phyloP scores from a whole-genome alignment of 2,329 filamentous ascomycete genomes.

The Colletotrichum sp. region DNA sequence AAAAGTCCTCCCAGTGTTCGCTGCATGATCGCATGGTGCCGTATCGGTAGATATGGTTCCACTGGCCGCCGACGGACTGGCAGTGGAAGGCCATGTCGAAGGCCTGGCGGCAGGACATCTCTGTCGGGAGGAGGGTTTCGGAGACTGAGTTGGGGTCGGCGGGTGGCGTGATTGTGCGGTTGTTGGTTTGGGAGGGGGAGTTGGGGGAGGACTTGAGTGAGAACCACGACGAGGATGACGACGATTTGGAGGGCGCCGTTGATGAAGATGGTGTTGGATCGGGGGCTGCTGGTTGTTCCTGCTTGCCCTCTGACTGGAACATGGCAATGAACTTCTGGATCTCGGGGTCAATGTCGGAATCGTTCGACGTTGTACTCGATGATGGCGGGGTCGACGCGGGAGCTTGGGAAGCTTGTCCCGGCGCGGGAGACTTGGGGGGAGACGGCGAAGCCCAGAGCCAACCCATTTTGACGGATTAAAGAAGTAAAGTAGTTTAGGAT shows the following conservation, averaged over 20 bases:
- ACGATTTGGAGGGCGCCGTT: constrained; percentile 25
- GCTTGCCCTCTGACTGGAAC: constrained; percentile 40
- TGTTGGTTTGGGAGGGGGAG: constrained; percentile 19
- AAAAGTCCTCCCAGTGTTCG: constrained; percentile 92
- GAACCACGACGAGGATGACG: constrained; percentile 35
- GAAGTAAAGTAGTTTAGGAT: not conserved
- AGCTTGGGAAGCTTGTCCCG: constrained; percentile 26
- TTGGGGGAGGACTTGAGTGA: constrained; percentile 33
- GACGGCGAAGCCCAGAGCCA: constrained; percentile 63
- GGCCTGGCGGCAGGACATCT: constrained; percentile 86
- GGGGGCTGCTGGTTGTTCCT: constrained; percentile 22
- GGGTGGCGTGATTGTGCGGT: constrained; percentile 24
- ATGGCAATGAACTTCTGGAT: constrained; percentile 59
- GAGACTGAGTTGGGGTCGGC: constrained; percentile 53
- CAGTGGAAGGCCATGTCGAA: constrained; percentile 97
- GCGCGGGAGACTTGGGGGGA: constrained; percentile 31
- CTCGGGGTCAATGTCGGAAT: constrained; percentile 49
- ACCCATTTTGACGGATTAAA: constrained; percentile 51
- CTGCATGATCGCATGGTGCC: constrained; percentile 78
- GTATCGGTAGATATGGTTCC: constrained; percentile 88
- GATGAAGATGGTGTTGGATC: constrained; percentile 23
- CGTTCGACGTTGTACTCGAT: constrained; percentile 15
- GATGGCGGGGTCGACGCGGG: constrained; percentile 23
- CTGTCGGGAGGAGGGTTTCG: constrained; percentile 76
- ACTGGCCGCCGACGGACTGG: constrained; percentile 89